Evolutionary conservation across 2,329 filamentous ascomycete genomes (phyloP).

Genomic region (Nigrograna mackinnonii): DNA sequence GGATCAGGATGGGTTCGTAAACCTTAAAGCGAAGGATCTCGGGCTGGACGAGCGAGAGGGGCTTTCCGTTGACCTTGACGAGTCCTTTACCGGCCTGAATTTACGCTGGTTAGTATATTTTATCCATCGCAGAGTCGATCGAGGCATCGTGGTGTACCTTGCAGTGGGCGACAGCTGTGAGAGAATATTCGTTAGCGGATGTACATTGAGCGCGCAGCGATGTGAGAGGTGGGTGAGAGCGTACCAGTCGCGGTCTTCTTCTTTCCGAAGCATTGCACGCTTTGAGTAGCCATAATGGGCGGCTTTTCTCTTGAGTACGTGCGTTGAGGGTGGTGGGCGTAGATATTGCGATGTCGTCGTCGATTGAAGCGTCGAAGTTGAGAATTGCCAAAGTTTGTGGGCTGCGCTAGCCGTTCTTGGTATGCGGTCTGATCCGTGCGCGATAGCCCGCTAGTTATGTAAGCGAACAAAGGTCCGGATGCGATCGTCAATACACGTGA

Average conservation of each 20-base stretch:
- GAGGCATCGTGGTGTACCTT: slow-evolving; percentile 65
- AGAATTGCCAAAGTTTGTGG: slow-evolving; percentile 25
- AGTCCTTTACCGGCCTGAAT: slow-evolving; percentile 77
- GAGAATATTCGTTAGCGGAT: slow-evolving; percentile 38
- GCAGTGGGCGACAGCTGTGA: slow-evolving; percentile 87
- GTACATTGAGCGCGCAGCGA: background rate
- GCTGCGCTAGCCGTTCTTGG: slow-evolving; percentile 10
- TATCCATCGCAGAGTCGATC: slow-evolving; percentile 4
- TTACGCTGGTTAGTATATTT: slow-evolving; percentile 27
- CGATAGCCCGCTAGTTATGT: background rate
- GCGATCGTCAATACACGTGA: too few species aligned
- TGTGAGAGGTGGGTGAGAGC: slow-evolving; percentile 10
- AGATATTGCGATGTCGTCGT: slow-evolving; percentile 9
- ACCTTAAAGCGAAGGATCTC: slow-evolving; percentile 99
- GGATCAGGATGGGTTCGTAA: slow-evolving; percentile 97
- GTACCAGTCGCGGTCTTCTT: slow-evolving; percentile 58
- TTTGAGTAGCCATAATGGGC: slow-evolving; percentile 48
- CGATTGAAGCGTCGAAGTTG: slow-evolving; percentile 3
- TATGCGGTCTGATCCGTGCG: slow-evolving; percentile 8
- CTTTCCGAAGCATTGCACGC: slow-evolving; percentile 96
- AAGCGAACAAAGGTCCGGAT: too few species aligned
- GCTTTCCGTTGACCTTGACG: slow-evolving; percentile 98
- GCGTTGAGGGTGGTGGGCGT: slow-evolving; percentile 29
- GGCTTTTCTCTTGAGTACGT: slow-evolving; percentile 35
- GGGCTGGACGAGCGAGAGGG: slow-evolving; percentile 90